Base-by-base conservation (phyloP, 1,139 yeast genomes). In the Saccharomycopsis phalli region DNA sequence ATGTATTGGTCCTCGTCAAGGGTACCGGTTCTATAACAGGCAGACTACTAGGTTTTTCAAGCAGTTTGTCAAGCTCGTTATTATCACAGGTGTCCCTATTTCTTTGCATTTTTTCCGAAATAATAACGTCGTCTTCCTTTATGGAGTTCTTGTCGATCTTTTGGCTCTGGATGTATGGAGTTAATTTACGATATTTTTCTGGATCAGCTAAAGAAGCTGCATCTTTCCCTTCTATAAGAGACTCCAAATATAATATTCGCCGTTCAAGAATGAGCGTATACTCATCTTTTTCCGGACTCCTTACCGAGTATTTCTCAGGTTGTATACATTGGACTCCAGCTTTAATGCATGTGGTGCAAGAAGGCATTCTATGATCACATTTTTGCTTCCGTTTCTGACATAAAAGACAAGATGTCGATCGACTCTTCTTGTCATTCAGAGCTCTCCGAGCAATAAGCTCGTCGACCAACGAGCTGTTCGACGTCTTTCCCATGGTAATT, bases 331-430 rank as follows among this genome's bases (percentile, higher is more conserved):
- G 60, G 3, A 68, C 72, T 20, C 69, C 72, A 0, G 81, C 76
- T 50, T 72, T 72, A 39, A 74, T 55, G 56, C 81, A 75, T 31
- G 75, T 74, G 6, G 81, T 71, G 51, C 81, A 75, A 33, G 73
- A 63, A 2, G 81, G 81, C 6, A 69, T 53, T 41, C 76, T 61
- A 45, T 74, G 81, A 49, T 75, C 81, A 55, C 81, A 75, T 49
- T 71, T 66, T 50, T 71, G 75, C 50, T 71, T 71, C 34, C 76
- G 54, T 50, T 68, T 66, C 47, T 71, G 74, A 45, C 77, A 71
- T 16, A 71, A 52, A 31, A 66, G 53, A 50, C 77, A 71, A 2
- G 74, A 67, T 10, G 73, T 67, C 8, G 74, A 69, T 40, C 76
- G 60, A 4, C 71, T 46, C 62, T 68, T 49, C 67, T 69, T 41